Percentiles rank a stretch among this genome's conserved stretches.
Conservation (phyloP, 73 alveolate genomes). For the Halteria grandinella region DNA sequence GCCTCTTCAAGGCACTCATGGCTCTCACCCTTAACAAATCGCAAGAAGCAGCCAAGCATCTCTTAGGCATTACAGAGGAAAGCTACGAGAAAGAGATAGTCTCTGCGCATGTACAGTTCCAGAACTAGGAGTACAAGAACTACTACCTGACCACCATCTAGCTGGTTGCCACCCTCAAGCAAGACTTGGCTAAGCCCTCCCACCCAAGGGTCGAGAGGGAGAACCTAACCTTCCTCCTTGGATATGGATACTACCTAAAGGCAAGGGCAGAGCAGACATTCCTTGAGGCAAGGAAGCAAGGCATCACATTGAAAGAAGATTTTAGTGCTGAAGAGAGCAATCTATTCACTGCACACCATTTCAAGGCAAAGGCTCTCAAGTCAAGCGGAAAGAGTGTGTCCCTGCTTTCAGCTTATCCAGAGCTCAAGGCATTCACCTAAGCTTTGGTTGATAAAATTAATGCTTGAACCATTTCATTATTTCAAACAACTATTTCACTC, state of each 20-base stretch:
- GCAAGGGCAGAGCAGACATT: constrained; percentile 1
- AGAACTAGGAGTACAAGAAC: constrained; percentile 14
- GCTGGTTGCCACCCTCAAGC: constrained; percentile 2
- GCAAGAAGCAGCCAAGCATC: constrained; percentile 5
- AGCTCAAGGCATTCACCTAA: too few species aligned
- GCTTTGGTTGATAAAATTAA: too few species aligned
- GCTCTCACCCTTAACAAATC: constrained; percentile 9
- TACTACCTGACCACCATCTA: background rate
- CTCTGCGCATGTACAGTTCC: background rate
- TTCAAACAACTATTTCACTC: too few species aligned
- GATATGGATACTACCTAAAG: background rate
- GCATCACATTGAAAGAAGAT: constrained; percentile 15
- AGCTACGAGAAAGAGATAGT: constrained; percentile 17
- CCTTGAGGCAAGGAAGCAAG: constrained; percentile 13
- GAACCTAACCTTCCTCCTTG: background rate
- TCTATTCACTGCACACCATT: background rate
- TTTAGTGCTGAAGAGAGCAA: constrained; percentile 1
- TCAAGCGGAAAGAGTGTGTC: too few species aligned
- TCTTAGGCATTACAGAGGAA: background rate
- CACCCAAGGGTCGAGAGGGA: background rate
- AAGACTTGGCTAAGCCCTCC: background rate
- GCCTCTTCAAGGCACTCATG: background rate
- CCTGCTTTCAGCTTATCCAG: too few species aligned
- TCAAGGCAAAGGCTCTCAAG: constrained; percentile 3
- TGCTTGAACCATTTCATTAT: too few species aligned